Base-by-base conservation (phyloP, 2,329 filamentous ascomycete species). In the Monosporascus ibericus region DNA sequence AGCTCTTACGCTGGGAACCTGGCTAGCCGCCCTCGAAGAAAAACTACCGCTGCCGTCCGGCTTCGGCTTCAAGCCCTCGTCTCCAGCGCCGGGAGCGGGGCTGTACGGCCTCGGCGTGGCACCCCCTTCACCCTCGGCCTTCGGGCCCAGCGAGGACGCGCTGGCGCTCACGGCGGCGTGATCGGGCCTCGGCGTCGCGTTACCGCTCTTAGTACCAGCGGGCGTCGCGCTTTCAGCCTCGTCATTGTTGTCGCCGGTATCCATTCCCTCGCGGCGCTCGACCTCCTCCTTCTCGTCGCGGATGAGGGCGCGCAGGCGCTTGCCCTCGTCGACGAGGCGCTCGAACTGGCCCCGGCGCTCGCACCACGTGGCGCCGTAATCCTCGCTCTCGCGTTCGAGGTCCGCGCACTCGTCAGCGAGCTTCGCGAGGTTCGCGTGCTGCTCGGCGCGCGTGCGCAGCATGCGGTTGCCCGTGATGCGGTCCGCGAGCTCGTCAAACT, bases 281-380 rank as follows among this genome's bases (percentile, higher is more conserved):
- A 94, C 89, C 71, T 96, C 91, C 68, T 96, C 92, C 72, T 96
- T 95, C 76, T 96, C 92, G 64, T 96, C 92, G 55, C 91, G 85
- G 64, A 97, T 96, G 68, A 95, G 78, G 48, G 89, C 80, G 53
- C 92, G 78, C 68, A 97, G 79, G 58, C 89, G 79, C 81, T 88
- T 88, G n/a, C 90, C 90, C 73, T 96, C 92, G 54, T 92, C 88
- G 66, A 96, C 88, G 63, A 97, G 92, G 52, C 84, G 81, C 53
- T 86, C 88, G 69, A 96, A 96, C 70, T 96, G 90, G 61, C 90
- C 88, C 56, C 87, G 78, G 39, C 92, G 80, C 70, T 95, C 91
- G 42, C 81, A 77, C 92, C 92, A 96, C 0, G 90, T 94, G 58
- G 79, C 81, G 48, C 84, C 87, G 67, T 95, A 95, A 38, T 88